Conservation (phyloP, 768 basidiomycete genomes). For the Punctularia strigosozonata region DNA sequence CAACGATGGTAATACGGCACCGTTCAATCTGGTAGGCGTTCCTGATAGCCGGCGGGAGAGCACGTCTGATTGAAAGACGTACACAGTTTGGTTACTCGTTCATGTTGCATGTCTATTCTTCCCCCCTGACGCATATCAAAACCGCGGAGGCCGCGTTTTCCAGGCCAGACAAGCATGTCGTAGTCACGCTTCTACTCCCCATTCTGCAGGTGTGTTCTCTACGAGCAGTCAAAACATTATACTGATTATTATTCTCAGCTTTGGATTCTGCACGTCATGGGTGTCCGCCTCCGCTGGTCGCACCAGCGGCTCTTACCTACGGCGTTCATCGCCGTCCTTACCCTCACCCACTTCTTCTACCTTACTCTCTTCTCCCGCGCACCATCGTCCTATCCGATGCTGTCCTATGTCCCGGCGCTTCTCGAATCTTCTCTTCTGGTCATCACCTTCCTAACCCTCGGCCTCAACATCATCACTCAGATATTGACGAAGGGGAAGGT, state of each 20-base stretch:
- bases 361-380: conserved; percentile 41
- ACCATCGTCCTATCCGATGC: conserved; percentile 47
- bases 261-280: conserved; percentile 50
- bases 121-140: conserved; percentile 42
- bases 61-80: conserved; percentile 1
- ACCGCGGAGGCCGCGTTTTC: conserved; percentile 35
- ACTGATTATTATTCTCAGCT: conserved; percentile 27
- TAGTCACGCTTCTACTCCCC: conserved; percentile 64
- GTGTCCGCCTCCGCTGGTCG: conserved; percentile 51
- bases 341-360: conserved; percentile 56
- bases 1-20: conserved; percentile 41
- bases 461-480: conserved; percentile 55
- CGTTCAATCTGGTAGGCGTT: conserved; percentile 57
- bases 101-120: conserved; percentile 62
- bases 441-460: conserved; percentile 45
- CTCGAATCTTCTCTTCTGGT: conserved; percentile 54
- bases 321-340: conserved; percentile 42
- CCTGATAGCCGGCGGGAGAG: no score
- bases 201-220: conserved; percentile 49
- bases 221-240: neutral
- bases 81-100: conserved; percentile 66
- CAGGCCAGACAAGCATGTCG: conserved; percentile 60
- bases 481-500: conserved; percentile 49
- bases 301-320: conserved; percentile 65
- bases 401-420: conserved; percentile 64